Base-by-base conservation (phyloP, 108 stramenopile genomes). In the Pinguiococcus pyrenoidosus region DNA sequence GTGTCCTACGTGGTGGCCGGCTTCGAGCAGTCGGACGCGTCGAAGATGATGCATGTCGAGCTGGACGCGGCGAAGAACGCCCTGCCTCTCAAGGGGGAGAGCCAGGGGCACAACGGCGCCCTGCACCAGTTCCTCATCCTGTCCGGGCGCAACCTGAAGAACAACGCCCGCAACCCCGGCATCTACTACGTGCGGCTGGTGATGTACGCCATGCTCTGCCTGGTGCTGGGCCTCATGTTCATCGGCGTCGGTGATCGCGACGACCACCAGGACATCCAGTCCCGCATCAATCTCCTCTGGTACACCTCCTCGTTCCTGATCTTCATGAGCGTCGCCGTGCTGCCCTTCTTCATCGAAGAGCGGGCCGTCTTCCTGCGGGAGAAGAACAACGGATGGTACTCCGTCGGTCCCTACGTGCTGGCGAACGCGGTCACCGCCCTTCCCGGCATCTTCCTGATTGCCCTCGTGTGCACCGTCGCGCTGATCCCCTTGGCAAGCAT, bases 251-350 rank as follows among this genome's bases (percentile, higher is more conserved):
- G 51, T 4, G 37, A 39, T 39, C 23, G 41, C 13, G 9, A 37
- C 7, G 30, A 4, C 0, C 16, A 35, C 25, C 6, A 12, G n/a
- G n/a, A 13, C 39, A 37, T 52, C 51, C 22, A 37, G 34, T 26
- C 38, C 21, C 51, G 51, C 1, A 25, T 30, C 20, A 13, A 26
- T 16, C 8, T 30, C 25, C 26, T 52, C 38, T 52, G 39, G 22
- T 52, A 52, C 29, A 24, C 41, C 4, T 37, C 39, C 18, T 37
- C 51, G n/a, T 52, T 52, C 17, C 27, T 52, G 12, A 39, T 52
- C 25, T 52, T 52, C 39, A 52, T 52, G 51, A 40, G 38, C 18
- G 51, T 52, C 37, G 51, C 51, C 8, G 51, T 28, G 37, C 36
- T 37, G 36, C 36, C 36, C 13, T 37, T 37, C 9, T 8, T 37